Evolutionary conservation across 2,329 filamentous ascomycete genomes (phyloP), one percentile per base, ranked within the genome.

Genomic region (Aspergillus brunneoviolaceus): DNA sequence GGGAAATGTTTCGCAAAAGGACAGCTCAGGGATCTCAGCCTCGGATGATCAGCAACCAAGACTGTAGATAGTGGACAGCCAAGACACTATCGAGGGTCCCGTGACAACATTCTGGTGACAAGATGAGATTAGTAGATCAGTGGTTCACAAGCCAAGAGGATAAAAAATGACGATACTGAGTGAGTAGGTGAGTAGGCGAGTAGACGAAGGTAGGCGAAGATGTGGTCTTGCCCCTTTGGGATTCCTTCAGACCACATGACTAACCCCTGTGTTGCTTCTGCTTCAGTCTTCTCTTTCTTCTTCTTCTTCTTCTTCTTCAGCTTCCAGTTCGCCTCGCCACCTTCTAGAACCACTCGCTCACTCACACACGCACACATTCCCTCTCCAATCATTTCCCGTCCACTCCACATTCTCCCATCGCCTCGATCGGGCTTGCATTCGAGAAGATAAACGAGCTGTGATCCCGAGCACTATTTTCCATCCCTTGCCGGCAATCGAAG

Each of bases 1-100:
- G 33, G 33, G 27, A 29, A 35, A 35, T 35, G 33, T 16, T 35
- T 35, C 58, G 64, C 63, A 52, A 60, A 54, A 59, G 68, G 67
- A 67, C 58, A 62, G 65, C 59, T 69, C 57, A 67, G 70, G 68
- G 67, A 62, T 58, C 58, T 62, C 63, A 69, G 63, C 69, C 65
- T 70, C 70, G 69, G 70, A 70, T 67, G 69, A 71, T 72, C 70
- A 65, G 64, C 69, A 60, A 61, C 65, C 60, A 72, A 67, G 67
- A 68, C 62, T 62, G 56, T 29, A 29, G 3, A 29, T 29, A 9
- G 27, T 29, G 27, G 53, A 60, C 33, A 19, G 61, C 65, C 62
- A 64, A 65, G 53, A 3, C 53, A 49, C 53, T 55, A 55, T 55
- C 31, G 53, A 55, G 10, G 55, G 19, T 59, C 57, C 61, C 60